Percentiles rank a stretch among this genome's conserved stretches.
Conservation (phyloP, 441 rosid species). For the Populus hybrid region DNA sequence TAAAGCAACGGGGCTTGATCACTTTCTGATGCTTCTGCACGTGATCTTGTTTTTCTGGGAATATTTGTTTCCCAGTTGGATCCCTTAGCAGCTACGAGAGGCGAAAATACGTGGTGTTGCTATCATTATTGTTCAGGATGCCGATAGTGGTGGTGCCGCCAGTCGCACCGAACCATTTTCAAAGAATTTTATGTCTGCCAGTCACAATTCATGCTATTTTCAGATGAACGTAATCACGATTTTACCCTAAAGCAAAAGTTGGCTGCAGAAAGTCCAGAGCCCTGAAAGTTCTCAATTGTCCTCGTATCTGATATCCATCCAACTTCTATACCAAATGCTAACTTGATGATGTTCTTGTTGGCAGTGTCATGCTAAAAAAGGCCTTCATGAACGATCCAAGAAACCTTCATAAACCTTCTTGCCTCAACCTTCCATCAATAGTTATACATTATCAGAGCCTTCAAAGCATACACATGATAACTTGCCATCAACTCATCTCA, state of each 20-base stretch:
- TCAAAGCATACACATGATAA: not conserved
- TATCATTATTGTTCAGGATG: not conserved
- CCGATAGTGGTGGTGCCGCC: not conserved
- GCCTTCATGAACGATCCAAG: not conserved
- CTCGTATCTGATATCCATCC: not conserved
- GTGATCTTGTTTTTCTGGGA: not conserved
- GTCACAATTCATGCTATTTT: no score
- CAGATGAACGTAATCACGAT: no score
- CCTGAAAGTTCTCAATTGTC: not conserved
- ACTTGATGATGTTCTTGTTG: not conserved
- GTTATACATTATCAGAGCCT: not conserved
- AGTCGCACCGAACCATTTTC: not conserved
- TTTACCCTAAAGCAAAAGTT: not conserved
- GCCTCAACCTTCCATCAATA: not conserved
- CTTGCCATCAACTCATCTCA: not conserved
- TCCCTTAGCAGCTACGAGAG: not conserved
- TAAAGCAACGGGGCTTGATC: not conserved
- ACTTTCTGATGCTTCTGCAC: slow-evolving; percentile 1
- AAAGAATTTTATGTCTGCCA: not conserved
- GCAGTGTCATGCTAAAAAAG: not conserved
- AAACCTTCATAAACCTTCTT: not conserved
- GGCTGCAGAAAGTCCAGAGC: not conserved
- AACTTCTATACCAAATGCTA: not conserved
- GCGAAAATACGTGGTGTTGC: not conserved
- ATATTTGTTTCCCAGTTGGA: not conserved